Base-by-base conservation (phyloP, 768 basidiomycete genomes). In the Tylopilus felleus region DNA sequence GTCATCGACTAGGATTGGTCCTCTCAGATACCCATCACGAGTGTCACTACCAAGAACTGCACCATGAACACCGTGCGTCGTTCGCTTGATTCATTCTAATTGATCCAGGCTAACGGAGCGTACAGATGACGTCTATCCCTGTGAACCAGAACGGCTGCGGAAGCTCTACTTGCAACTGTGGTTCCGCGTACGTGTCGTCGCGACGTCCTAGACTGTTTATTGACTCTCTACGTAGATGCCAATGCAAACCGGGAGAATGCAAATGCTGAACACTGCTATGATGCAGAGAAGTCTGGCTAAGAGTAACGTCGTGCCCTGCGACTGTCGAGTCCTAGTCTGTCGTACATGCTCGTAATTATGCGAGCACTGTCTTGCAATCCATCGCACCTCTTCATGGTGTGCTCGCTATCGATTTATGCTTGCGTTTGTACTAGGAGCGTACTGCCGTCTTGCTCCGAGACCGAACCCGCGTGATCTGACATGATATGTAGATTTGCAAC, bases 141-240 rank as follows among this genome's bases (percentile, higher is more conserved):
- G 47, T 57, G 8, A 58, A 57, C 55, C 56, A 50, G 56, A 41
- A 22, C 27, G n/a, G 14, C 21, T 57, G 55, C 7, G 56, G 56
- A 50, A 57, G 7, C 13, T 0, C 13, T 14, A 22, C 12, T 4
- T 57, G 56, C 38, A 35, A 1, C 17, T 57, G 56, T 25, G 40
- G 28, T 31, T 14, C 21, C 17, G 17, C 10, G 56, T 57, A 5
- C 23, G 55, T 44, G 19, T 3, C 1, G 35, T 43, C 27, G 2
- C 8, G 16, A 49, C 8, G 5, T 22, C 19, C n/a, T 31, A n/a
- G n/a, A 40, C n/a, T 6, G 2, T 19, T 19, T 2, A 27, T 27
- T 45, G 19, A 57, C 42, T 28, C 22, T 21, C 10, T 36, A 52
- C 33, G 16, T 17, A 36, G 43, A 6, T 52, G 43, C 16, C 8